Conservation (phyloP, 2,329 filamentous ascomycete species). For the Penicillium frequentans region DNA sequence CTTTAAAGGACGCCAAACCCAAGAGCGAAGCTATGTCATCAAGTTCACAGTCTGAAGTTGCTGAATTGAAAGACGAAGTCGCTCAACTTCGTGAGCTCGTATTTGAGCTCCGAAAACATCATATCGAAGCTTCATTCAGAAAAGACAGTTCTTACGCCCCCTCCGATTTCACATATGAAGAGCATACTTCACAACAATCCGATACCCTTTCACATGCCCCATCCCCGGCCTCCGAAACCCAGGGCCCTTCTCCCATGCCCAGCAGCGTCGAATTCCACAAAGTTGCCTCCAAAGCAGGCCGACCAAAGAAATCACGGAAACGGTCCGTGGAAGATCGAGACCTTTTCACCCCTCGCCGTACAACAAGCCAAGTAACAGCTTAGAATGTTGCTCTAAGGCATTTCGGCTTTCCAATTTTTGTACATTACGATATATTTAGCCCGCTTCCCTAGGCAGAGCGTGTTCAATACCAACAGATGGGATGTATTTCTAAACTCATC, state of each 20-base stretch:
- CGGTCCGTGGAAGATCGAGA: neutral
- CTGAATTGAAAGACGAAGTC: conserved; percentile 29
- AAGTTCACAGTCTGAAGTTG: conserved; percentile 22
- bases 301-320: neutral
- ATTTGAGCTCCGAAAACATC: conserved; percentile 25
- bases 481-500: conserved; percentile 3
- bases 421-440: conserved; percentile 13
- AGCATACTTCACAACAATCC: neutral
- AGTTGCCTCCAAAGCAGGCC: neutral
- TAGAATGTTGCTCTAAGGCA: neutral
- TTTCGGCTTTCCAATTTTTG: conserved; percentile 2
- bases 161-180: neutral
- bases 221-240: neutral
- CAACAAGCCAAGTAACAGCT: neutral
- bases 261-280: conserved; percentile 12
- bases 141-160: neutral
- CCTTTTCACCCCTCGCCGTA: neutral
- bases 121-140: conserved; percentile 12
- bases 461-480: conserved; percentile 9
- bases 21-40: neutral
- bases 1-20: neutral
- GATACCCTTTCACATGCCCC: neutral
- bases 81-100: conserved; percentile 31
- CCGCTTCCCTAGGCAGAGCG: neutral
- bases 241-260: neutral